Evolutionary conservation across 768 basidiomycete genomes (phyloP).

Genomic region (Lyophyllum semitale): DNA sequence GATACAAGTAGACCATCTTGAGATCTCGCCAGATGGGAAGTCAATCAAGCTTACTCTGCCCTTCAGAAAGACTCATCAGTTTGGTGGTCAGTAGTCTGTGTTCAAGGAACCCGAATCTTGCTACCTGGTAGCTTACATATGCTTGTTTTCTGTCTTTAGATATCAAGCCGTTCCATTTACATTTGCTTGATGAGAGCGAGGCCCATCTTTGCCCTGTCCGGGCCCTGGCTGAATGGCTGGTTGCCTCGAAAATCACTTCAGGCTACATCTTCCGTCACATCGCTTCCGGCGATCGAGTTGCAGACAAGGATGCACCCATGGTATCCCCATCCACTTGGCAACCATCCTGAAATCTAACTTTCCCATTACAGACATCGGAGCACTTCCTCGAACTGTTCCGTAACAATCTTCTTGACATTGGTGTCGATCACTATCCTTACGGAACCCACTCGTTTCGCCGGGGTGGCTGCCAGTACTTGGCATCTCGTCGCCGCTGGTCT

Average conservation of each 20-base stretch:
- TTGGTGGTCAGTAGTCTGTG: constrained; percentile 20
- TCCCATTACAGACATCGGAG: constrained; percentile 28
- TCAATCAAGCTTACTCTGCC: constrained; percentile 22
- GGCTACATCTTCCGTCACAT: constrained; percentile 35
- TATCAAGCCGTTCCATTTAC: constrained; percentile 30
- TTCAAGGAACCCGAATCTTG: not conserved
- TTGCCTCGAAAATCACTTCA: constrained; percentile 12
- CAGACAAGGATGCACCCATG: too few relatives aligned
- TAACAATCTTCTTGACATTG: constrained; percentile 41
- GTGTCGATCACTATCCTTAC: constrained; percentile 26
- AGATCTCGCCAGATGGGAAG: not conserved
- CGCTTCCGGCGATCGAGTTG: constrained; percentile 23
- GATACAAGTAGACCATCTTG: constrained; percentile 29
- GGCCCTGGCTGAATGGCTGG: constrained; percentile 33
- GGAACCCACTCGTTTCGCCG: constrained; percentile 27
- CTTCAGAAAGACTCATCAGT: constrained; percentile 30
- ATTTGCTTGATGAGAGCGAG: constrained; percentile 19
- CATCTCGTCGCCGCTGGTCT: constrained; percentile 31
- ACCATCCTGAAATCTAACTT: too few relatives aligned
- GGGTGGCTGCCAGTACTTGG: constrained; percentile 30
- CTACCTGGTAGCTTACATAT: not conserved
- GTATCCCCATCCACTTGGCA: too few relatives aligned
- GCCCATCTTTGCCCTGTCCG: constrained; percentile 35
- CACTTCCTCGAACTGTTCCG: constrained; percentile 39
- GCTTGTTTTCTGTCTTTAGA: constrained; percentile 14